phyloP scores from a whole-genome alignment of 805 yeast genomes.

The Candida pini region DNA sequence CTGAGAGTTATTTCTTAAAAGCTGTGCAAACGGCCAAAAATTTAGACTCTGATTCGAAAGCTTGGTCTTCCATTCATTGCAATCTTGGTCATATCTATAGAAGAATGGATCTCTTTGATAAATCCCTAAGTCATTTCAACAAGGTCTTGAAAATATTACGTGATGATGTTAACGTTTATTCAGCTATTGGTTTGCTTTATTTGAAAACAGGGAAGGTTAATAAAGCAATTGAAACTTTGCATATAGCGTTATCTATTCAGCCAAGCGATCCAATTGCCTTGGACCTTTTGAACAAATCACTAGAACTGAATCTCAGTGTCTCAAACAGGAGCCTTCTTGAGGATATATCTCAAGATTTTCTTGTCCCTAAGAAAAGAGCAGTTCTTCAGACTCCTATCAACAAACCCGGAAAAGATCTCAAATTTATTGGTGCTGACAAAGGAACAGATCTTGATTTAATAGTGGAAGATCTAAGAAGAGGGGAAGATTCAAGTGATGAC shows the following conservation, averaged over 20 bases:
- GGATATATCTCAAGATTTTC: constrained; percentile 8
- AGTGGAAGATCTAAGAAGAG: constrained; percentile 37
- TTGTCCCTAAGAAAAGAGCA: constrained; percentile 15
- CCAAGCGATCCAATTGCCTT: constrained; percentile 82
- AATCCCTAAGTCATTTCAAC: constrained; percentile 70
- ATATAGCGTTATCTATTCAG: constrained; percentile 70
- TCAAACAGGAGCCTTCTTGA: constrained; percentile 15
- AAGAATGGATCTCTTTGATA: constrained; percentile 51
- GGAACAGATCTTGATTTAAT: constrained; percentile 28
- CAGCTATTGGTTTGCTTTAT: constrained; percentile 82
- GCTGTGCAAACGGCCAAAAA: constrained; percentile 67
- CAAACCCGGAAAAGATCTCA: constrained; percentile 15
- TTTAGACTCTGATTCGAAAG: constrained; percentile 70
- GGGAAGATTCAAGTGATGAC: constrained; percentile 34
- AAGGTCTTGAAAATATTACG: constrained; percentile 67
- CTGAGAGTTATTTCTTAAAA: constrained; percentile 63
- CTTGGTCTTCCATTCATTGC: constrained; percentile 80
- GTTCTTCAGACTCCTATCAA: constrained; percentile 18
- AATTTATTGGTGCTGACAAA: constrained; percentile 25
- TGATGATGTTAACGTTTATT: constrained; percentile 62
- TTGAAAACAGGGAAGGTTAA: constrained; percentile 59
- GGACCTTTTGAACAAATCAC: constrained; percentile 75
- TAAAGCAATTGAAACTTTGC: constrained; percentile 71
- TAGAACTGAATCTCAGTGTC: constrained; percentile 46
- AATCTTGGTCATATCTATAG: constrained; percentile 89